phyloP scores from a whole-genome alignment of 2,329 filamentous ascomycete species.

The Fusarium oxysporum region DNA sequence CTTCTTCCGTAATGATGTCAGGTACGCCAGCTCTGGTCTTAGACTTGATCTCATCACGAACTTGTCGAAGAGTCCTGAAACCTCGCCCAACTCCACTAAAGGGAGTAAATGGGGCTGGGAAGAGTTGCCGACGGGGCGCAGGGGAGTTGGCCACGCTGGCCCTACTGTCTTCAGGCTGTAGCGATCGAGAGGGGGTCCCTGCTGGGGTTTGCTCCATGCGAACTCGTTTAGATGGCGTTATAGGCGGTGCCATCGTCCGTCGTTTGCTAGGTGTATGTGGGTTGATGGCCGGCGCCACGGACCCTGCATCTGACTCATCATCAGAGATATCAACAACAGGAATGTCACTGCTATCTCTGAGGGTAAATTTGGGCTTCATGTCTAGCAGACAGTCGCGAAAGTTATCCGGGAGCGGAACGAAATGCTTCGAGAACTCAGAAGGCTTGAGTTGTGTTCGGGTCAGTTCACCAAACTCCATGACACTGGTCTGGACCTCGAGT shows the following conservation, averaged over 20 bases:
- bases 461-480: conserved; percentile 67
- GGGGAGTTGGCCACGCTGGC: conserved; percentile 33
- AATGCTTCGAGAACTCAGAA: conserved; percentile 57
- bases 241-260: conserved; percentile 40
- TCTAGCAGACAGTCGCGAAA: conserved; percentile 63
- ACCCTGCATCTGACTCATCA: conserved; percentile 53
- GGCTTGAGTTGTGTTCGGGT: conserved; percentile 61
- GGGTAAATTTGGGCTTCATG: conserved; percentile 60
- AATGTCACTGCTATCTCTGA: conserved; percentile 54
- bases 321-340: conserved; percentile 54
- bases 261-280: conserved; percentile 48
- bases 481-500: conserved; percentile 70
- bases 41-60: conserved; percentile 65
- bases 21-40: conserved; percentile 69
- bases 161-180: conserved; percentile 56
- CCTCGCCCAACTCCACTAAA: conserved; percentile 55
- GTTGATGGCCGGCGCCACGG: conserved; percentile 32
- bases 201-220: conserved; percentile 37
- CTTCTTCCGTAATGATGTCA: conserved; percentile 67
- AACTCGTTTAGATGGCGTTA: conserved; percentile 52
- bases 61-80: conserved; percentile 61
- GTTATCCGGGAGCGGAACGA: conserved; percentile 60
- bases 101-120: conserved; percentile 53
- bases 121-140: conserved; percentile 19
- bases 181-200: conserved; percentile 24